phyloP scores from a whole-genome alignment of 192 early-diverging fungal species.

The Lunasporangiospora selenospora region DNA sequence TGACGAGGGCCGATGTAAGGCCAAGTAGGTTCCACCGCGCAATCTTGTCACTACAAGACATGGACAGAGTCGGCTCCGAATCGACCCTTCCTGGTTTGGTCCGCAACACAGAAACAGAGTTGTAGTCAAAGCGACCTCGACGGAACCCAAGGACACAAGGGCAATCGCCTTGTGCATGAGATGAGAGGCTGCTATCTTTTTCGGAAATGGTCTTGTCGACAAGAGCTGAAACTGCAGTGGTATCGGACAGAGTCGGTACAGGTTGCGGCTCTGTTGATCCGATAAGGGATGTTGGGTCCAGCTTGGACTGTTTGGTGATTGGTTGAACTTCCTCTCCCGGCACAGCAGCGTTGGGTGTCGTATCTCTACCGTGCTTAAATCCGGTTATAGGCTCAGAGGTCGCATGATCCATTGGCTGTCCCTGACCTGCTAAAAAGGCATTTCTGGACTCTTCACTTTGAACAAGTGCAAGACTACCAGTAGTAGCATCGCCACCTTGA shows the following conservation, averaged over 20 bases:
- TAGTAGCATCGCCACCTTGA: conserved; percentile 83
- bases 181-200: too few relatives aligned
- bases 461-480: conserved; percentile 53
- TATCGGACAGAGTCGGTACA: too few relatives aligned
- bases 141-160: conserved; percentile 32
- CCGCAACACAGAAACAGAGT: conserved; percentile 64
- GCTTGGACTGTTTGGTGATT: background rate
- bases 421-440: conserved; percentile 31
- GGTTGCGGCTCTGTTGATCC: too few relatives aligned
- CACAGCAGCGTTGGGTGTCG: too few relatives aligned
- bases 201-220: too few relatives aligned
- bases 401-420: too few relatives aligned
- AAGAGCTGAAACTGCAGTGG: too few relatives aligned
- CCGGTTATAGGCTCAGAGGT: too few relatives aligned
- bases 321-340: too few relatives aligned
- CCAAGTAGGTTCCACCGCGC: conserved; percentile 88
- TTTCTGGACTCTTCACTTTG: conserved; percentile 45
- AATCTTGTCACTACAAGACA: conserved; percentile 94
- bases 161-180: background rate
- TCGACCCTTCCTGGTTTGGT: conserved; percentile 82
- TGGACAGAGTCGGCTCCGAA: conserved; percentile 72
- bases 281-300: too few relatives aligned
- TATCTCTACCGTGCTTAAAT: too few relatives aligned
- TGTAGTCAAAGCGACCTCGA: conserved; percentile 70
- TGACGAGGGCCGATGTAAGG: conserved; percentile 73